Base-by-base conservation (phyloP, 2,329 filamentous ascomycete species). In the Dichotomopilus funicola region DNA sequence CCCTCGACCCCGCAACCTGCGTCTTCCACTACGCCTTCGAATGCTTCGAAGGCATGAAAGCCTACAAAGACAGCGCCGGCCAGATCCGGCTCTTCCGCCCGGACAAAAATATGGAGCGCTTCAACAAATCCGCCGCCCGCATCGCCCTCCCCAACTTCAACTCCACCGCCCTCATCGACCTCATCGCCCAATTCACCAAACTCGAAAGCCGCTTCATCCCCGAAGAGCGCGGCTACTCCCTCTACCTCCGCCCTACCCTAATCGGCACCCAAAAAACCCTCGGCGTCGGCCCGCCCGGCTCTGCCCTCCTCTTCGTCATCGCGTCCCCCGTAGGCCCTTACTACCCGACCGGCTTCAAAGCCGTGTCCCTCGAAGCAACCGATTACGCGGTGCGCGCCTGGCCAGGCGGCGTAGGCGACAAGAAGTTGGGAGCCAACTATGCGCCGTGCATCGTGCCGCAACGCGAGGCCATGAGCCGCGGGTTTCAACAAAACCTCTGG, bases 11-110 rank as follows among this genome's bases (percentile, higher is more conserved):
- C 33, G 90, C 94, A 44, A 94, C 90, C 37, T 97, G 91, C 75
- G 94, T 97, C 60, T 92, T 99, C 75, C 94, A 99, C 81, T 99
- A 99, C 74, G 94, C 90, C 49, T 97, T 97, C 69, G 89, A 95
- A 73, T 94, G 88, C 72, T 99, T 99, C 73, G 94, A 99, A 78
- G 94, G 94, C 64, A 96, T 97, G 91, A 99, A 99, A 78, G 94
- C 94, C 58, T 99, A 99, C 81, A 95, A 92, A 73, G 90, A 95
- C 75, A 83, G 80, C 66, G 70, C 82, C 44, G 89, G 89, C 64
- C 76, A 85, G 57, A 82, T 96, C 64, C 86, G 92, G 54, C 78
- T 99, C 53, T 99, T 99, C 81, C 84, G 94, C 37, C 94, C 94
- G 2, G 87, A 95, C 71, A 94, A 84, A 81, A 99, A 99, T 78